These are phyloP conservation scores for Sesbania bispinosa DNA, from an alignment of 306 rosid species.

Conservation along the genomic window DNA sequence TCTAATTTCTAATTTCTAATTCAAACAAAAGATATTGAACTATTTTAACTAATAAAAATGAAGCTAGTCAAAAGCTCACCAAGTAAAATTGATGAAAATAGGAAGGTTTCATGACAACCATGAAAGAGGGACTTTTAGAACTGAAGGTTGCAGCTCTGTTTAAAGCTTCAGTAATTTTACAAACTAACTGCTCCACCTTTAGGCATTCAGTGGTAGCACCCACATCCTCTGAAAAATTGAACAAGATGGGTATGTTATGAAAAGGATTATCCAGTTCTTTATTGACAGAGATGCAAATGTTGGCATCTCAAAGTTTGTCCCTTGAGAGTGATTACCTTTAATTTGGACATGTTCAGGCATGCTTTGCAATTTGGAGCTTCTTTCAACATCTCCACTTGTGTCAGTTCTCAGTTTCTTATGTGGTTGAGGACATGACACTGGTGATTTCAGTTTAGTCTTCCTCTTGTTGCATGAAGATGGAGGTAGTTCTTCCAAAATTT, in stretches of 20 bases:
- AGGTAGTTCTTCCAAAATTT: background rate
- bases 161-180: background rate
- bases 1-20: too few relatives aligned
- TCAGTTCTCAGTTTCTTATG: background rate
- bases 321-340: background rate
- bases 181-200: background rate
- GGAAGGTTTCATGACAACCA: background rate
- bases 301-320: background rate
- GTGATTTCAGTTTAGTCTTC: background rate
- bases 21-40: background rate
- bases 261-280: background rate
- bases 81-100: background rate
- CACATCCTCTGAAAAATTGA: background rate
- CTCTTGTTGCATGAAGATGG: too few relatives aligned
- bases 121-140: background rate
- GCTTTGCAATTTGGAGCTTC: background rate
- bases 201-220: background rate
- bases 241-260: background rate
- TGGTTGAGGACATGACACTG: background rate
- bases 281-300: background rate
- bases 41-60: background rate
- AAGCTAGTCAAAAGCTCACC: background rate
- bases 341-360: background rate
- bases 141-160: background rate
- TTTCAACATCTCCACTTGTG: background rate